These are phyloP conservation scores for Phaeosphaeriaceae sp. DNA, from an alignment of 2,329 filamentous ascomycete genomes.

Conservation along the genomic window DNA sequence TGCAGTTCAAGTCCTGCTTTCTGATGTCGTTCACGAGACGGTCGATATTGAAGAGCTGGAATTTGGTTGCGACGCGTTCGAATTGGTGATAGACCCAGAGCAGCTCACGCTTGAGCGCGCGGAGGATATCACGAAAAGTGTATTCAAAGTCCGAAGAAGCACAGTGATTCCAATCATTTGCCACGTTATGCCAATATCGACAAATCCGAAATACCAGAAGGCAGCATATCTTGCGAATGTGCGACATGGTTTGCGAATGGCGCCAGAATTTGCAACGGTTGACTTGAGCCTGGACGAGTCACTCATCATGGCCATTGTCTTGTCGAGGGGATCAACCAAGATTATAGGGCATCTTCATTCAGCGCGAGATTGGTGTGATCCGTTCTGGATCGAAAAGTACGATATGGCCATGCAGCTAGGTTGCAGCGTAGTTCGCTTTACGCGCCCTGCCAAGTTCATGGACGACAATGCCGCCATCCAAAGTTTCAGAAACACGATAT, in stretches of 20 bases:
- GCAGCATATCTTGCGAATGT: constrained; percentile 63
- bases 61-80: constrained; percentile 71
- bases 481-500: constrained; percentile 61
- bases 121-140: constrained; percentile 62
- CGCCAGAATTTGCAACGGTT: constrained; percentile 67
- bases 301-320: constrained; percentile 60
- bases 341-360: constrained; percentile 66
- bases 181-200: constrained; percentile 41
- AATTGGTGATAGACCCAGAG: constrained; percentile 61
- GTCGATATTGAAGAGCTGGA: constrained; percentile 72
- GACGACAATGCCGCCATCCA: constrained; percentile 70
- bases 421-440: constrained; percentile 70
- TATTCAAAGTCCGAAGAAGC: constrained; percentile 67
- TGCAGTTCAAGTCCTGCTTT: constrained; percentile 68
- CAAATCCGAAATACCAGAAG: constrained; percentile 28
- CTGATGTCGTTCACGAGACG: constrained; percentile 61
- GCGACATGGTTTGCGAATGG: constrained; percentile 68
- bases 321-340: constrained; percentile 63
- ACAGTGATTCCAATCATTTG: constrained; percentile 61
- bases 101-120: constrained; percentile 32
- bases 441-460: constrained; percentile 63
- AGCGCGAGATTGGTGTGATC: constrained; percentile 64
- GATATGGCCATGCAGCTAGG: constrained; percentile 64
- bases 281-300: constrained; percentile 66
- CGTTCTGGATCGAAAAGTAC: constrained; percentile 65